Base-by-base conservation (phyloP, 257 asterid species). In the Solanum piurae region DNA sequence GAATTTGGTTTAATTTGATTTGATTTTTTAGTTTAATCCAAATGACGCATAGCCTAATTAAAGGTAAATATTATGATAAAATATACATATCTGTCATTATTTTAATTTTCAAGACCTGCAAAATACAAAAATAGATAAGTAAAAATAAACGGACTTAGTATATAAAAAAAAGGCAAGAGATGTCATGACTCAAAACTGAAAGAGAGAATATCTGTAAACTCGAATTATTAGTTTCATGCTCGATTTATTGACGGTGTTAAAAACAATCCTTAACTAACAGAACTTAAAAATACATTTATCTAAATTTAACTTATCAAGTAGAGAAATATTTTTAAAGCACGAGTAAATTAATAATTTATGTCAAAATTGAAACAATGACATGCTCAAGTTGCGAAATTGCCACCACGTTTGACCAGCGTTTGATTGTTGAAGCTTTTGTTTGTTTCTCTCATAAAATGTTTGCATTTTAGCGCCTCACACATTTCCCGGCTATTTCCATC, bases 391-490 rank as follows among this genome's bases (percentile, higher is more conserved):
- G 83, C 4, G n/a, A 76, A 12, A 38, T 76, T 40, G 83, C 12
- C 36, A 76, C 36, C 36, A 75, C 5, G 20, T 75, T 75, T 75
- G 83, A 75, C 55, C 55, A 0, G 9, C 33, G 11, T 37, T 23
- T 37, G 20, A 40, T 40, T 74, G 83, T 21, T 40, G 23, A 76
- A 76, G 21, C 55, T 37, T 29, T 29, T 29, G 76, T 29, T 27
- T 27, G 23, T 27, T 37, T 37, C 6, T 23, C 21, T 3, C 83
- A 75, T 75, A 75, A 4, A 7, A 40, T 76, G 33, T 76, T 42
- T 76, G 80, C 80, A 16, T 72, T 72, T 72, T 71, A 71, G 77
- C 77, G 83, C 44, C 33, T 38, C 83, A 3, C 83, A 75, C 55
- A 37, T 75, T 37, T n/a, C 83, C 60, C 60, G 58, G 31, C 13